Evolutionary conservation across 495 filamentous ascomycete genomes (phyloP), one percentile per base, ranked within the genome.

Genomic region (Penicillium cinerascens): DNA sequence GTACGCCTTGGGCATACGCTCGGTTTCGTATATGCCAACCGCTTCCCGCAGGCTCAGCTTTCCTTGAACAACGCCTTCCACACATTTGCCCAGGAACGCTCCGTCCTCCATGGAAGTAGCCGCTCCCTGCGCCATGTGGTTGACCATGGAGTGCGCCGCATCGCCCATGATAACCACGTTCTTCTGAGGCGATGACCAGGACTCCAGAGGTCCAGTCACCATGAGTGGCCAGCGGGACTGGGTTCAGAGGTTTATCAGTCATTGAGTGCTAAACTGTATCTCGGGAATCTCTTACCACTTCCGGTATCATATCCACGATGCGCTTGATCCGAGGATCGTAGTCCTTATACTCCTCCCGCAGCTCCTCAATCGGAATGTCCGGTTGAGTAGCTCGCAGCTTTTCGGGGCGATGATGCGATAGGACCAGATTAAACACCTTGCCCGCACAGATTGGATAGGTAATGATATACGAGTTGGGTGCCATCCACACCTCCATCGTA

Each of bases 101-200:
- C 64, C 66, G 27, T 67, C 67, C 49, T 70, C 71, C 29, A 78
- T 63, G 2, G 68, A 68, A 58, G 70, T 73, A 13, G 68, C 73
- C 17, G 70, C 72, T 17, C 65, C 69, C 55, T 73, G 69, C 4
- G 70, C 67, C 60, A 74, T 70, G 46, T 74, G 72, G 3, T 71
- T 69, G n/a, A 76, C 59, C 73, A 78, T 76, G 1, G 74, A 63
- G 57, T 78, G 76, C 9, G 74, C 74, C 4, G 73, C 75, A 55
- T 79, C 76, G 22, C 75, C 64, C 10, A 77, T 47, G 9, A 78
- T 60, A 0, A 75, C 41, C 6, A 72, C 41, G 37, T 63, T 64
- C 52, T 67, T 58, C 23, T 64, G 70, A 6, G 48, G 51, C n/a
- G 52, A 55, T 10, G 64, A 48, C 71, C 75, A 75, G 8, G 49